Evolutionary conservation across 23 red algal genomes (phyloP).

Genomic region (Gracilaria domingensis): DNA sequence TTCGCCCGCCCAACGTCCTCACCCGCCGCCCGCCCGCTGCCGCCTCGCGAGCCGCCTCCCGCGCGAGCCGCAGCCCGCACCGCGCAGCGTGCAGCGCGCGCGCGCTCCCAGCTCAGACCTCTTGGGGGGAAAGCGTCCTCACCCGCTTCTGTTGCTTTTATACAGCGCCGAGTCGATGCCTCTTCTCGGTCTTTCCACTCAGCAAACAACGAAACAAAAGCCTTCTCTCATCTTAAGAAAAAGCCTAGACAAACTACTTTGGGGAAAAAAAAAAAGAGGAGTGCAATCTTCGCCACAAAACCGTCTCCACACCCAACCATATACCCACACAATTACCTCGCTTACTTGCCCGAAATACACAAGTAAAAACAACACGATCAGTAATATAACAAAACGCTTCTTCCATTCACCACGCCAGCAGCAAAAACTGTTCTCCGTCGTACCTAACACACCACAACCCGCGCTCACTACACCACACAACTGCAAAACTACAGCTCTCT

Average conservation of each 20-base stretch:
- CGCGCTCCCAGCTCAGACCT: too few relatives aligned
- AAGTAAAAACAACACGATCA: not conserved
- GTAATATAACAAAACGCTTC: too few relatives aligned
- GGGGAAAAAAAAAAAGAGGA: constrained; percentile 8
- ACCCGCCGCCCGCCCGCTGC: not conserved
- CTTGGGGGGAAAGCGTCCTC: not conserved
- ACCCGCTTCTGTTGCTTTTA: not conserved
- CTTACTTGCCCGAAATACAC: constrained; percentile 31
- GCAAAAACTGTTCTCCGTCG: not conserved
- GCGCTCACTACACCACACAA: too few relatives aligned
- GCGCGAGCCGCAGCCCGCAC: not conserved
- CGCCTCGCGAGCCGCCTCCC: not conserved
- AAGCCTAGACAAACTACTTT: not conserved
- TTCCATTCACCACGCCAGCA: not conserved
- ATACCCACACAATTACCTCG: not conserved
- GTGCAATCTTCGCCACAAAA: not conserved
- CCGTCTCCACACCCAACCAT: not conserved
- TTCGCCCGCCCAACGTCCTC: too few relatives aligned
- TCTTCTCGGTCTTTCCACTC: not conserved
- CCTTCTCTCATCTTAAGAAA: too few relatives aligned
- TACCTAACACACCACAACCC: too few relatives aligned
- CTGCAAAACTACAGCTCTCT: not conserved
- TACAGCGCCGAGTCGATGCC: not conserved
- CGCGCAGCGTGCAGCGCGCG: too few relatives aligned
- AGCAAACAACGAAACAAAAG: too few relatives aligned